Evolutionary conservation across 176 grass and related monocot species (phyloP).

Genomic region (Calamus simplicifolius): DNA sequence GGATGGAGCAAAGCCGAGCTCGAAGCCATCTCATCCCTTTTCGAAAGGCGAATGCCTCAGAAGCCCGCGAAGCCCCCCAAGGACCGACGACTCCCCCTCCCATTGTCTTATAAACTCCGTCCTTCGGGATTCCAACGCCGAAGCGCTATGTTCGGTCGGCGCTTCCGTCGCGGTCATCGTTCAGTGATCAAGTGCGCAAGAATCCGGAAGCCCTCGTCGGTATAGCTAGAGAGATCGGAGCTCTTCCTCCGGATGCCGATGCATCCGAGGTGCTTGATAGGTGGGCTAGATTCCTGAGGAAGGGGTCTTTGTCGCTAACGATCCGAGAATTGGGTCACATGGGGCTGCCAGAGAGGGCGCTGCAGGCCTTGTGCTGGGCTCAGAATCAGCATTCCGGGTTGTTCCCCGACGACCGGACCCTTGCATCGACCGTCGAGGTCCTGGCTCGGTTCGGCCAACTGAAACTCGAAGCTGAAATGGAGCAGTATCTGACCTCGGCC

Average conservation of each 20-base stretch:
- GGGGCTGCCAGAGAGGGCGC: constrained; percentile 48
- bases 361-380: constrained; percentile 73
- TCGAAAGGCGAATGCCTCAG: constrained; percentile 47
- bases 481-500: constrained; percentile 44
- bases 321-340: constrained; percentile 82
- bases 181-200: constrained; percentile 58
- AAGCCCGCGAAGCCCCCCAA: constrained; percentile 21
- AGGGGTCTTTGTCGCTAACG: constrained; percentile 74
- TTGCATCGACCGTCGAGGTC: constrained; percentile 56
- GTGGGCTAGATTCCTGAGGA: constrained; percentile 58
- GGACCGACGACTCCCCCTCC: constrained; percentile 36
- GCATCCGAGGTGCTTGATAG: constrained; percentile 48
- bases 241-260: constrained; percentile 21
- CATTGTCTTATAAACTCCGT: constrained; percentile 40
- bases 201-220: constrained; percentile 45
- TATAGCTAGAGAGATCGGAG: constrained; percentile 60
- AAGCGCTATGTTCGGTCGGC: constrained; percentile 45
- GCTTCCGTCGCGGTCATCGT: constrained; percentile 26
- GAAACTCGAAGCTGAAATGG: constrained; percentile 32
- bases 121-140: constrained; percentile 23
- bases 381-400: constrained; percentile 38
- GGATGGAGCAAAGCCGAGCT: constrained; percentile 60
- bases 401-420: constrained; percentile 60
- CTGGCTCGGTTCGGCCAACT: constrained; percentile 46
- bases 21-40: constrained; percentile 74